phyloP scores from a whole-genome alignment of 495 filamentous ascomycete species.

The Trichoderma erinaceum region DNA sequence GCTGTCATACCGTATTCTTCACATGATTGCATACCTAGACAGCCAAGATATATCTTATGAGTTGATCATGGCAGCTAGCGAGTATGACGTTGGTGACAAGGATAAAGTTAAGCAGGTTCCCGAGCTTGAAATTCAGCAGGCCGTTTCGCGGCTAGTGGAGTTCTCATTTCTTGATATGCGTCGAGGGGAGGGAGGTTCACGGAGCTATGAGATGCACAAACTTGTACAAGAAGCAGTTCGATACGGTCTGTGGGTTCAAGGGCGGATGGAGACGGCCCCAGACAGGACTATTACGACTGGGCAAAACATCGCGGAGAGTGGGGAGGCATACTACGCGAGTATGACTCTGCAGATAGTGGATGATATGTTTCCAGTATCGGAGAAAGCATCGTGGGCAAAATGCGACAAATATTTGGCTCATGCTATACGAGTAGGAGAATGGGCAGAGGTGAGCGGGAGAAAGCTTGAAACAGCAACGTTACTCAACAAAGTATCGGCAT shows the following conservation, averaged over 20 bases:
- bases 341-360: slow-evolving; percentile 18
- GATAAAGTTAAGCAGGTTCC: not conserved
- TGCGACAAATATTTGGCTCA: too few relatives aligned
- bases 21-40: slow-evolving; percentile 21
- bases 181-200: not conserved
- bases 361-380: too few relatives aligned
- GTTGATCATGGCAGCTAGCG: slow-evolving; percentile 12
- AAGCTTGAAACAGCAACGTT: slow-evolving; percentile 20
- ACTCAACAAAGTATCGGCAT: slow-evolving; percentile 20
- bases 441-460: slow-evolving; percentile 17
- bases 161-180: slow-evolving; percentile 20
- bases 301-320: not conserved
- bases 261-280: not conserved
- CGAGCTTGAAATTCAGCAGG: not conserved
- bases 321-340: slow-evolving; percentile 16
- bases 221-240: slow-evolving; percentile 25
- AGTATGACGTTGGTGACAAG: not conserved
- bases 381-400: too few relatives aligned
- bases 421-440: slow-evolving; percentile 16
- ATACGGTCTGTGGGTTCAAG: slow-evolving; percentile 17
- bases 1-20: slow-evolving; percentile 21
- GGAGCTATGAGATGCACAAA: slow-evolving; percentile 17
- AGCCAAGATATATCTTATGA: slow-evolving; percentile 23
- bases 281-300: not conserved
- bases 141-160: slow-evolving; percentile 18